phyloP scores from a whole-genome alignment of 2,329 filamentous ascomycete genomes.

The Fusarium cicatricum region DNA sequence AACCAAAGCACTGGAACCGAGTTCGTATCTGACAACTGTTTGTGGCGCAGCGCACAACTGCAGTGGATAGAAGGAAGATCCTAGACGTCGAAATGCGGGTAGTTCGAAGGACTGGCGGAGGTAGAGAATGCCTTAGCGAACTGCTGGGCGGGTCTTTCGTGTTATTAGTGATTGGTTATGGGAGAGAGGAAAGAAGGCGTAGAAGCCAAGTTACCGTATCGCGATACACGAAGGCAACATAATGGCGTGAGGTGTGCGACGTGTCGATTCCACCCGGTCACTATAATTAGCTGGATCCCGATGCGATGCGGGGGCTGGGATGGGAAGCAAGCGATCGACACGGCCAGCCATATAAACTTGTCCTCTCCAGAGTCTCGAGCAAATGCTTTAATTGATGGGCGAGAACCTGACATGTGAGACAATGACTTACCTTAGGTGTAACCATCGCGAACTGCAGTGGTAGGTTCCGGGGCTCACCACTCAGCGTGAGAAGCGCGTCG shows the following conservation, averaged over 20 bases:
- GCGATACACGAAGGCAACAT: conserved; percentile 3
- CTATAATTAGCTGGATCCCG: conserved; percentile 34
- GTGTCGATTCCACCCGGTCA: conserved; percentile 18
- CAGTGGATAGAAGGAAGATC: not conserved
- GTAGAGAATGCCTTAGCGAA: too few species aligned
- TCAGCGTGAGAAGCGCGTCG: conserved; percentile 4
- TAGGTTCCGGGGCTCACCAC: not conserved
- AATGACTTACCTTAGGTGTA: not conserved
- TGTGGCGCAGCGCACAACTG: conserved; percentile 6
- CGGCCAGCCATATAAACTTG: conserved; percentile 2
- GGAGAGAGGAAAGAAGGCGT: not conserved
- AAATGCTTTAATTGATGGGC: not conserved
- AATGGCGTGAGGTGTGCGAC: conserved; percentile 29
- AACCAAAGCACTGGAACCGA: not conserved
- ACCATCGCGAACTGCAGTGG: not conserved
- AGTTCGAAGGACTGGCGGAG: not conserved
- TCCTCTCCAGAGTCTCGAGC: not conserved
- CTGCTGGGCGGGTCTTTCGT: not conserved
- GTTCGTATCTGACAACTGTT: conserved; percentile 8
- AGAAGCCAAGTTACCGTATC: conserved; percentile 8
- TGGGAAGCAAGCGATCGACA: conserved; percentile 4
- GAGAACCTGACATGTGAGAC: not conserved
- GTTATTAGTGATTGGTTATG: not conserved
- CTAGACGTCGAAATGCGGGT: not conserved
- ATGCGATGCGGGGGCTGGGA: conserved; percentile 22